These are phyloP conservation scores for Trametes meyenii DNA, from an alignment of 768 basidiomycete genomes.

Conservation along the genomic window DNA sequence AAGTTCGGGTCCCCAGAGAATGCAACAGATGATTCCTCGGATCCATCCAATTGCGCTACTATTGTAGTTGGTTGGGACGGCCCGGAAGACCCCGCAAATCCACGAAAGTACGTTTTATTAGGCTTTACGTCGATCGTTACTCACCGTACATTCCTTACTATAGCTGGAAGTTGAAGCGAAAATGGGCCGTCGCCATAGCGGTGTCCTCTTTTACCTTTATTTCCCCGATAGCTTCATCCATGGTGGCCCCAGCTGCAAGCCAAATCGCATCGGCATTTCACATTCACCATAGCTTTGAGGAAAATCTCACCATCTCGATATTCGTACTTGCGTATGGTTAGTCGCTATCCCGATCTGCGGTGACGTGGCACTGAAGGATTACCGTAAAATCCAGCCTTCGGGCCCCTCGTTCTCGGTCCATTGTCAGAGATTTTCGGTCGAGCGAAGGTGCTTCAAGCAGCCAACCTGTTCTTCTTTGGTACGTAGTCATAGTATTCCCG, in stretches of 20 bases:
- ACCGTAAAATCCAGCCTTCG: slow-evolving; percentile 44
- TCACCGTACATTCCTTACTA: not conserved
- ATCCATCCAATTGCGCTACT: no score
- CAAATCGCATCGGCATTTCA: slow-evolving; percentile 57
- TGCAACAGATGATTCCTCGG: no score
- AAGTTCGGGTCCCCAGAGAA: no score
- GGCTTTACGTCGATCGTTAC: not conserved
- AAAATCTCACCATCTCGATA: slow-evolving; percentile 62
- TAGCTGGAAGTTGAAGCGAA: slow-evolving; percentile 60
- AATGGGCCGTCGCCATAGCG: slow-evolving; percentile 50
- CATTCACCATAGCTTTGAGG: slow-evolving; percentile 49
- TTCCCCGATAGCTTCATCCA: slow-evolving; percentile 64
- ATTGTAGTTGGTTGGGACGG: slow-evolving; percentile 41
- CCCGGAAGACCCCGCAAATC: slow-evolving; percentile 40
- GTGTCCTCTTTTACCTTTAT: slow-evolving; percentile 34
- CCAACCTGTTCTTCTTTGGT: slow-evolving; percentile 74
- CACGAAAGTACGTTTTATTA: slow-evolving; percentile 37
- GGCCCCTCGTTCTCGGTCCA: slow-evolving; percentile 54
- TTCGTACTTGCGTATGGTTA: slow-evolving; percentile 64
- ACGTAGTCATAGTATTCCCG: slow-evolving; percentile 1
- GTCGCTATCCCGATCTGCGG: slow-evolving; percentile 11
- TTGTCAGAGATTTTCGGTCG: slow-evolving; percentile 75
- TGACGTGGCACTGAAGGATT: slow-evolving; percentile 10
- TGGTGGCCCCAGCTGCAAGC: slow-evolving; percentile 66
- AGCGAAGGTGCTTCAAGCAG: slow-evolving; percentile 56